A percentile compares a stretch with the other conserved stretches of the same genome.
These are phyloP conservation scores for Hansenula lynferdii DNA, from an alignment of 1,139 yeast species.

Conservation along the genomic window DNA sequence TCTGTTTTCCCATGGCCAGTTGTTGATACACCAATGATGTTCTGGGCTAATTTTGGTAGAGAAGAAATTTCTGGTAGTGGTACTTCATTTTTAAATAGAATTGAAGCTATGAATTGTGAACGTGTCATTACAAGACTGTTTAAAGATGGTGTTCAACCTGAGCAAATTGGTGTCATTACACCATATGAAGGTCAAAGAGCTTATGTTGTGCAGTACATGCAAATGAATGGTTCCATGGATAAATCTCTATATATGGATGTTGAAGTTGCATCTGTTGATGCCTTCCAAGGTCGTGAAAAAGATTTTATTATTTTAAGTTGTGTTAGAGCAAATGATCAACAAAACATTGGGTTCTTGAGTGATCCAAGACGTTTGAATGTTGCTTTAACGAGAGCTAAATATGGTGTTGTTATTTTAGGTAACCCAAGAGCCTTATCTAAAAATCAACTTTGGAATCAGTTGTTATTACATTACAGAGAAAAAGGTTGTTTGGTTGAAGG, in stretches of 20 bases:
- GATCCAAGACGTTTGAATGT: constrained; percentile 92
- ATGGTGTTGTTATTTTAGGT: constrained; percentile 78
- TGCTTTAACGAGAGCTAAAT: constrained; percentile 87
- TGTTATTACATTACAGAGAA: constrained; percentile 75
- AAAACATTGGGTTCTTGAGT: constrained; percentile 78
- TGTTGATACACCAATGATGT: constrained; percentile 81
- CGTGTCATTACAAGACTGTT: constrained; percentile 70
- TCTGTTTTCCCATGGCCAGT: constrained; percentile 89
- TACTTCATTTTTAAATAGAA: constrained; percentile 78
- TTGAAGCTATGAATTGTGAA: constrained; percentile 90
- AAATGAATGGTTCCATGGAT: constrained; percentile 63
- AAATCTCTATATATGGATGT: constrained; percentile 64
- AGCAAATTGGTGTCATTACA: constrained; percentile 87
- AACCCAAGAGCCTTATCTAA: constrained; percentile 75
- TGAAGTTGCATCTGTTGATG: constrained; percentile 92
- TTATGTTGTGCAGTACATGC: constrained; percentile 75
- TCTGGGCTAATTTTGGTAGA: constrained; percentile 87
- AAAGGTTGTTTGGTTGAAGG: constrained; percentile 91
- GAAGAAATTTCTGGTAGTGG: constrained; percentile 87
- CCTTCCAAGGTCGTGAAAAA: constrained; percentile 95
- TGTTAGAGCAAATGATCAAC: constrained; percentile 85
- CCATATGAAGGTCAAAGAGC: constrained; percentile 96
- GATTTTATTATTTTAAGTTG: constrained; percentile 86
- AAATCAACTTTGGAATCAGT: constrained; percentile 74
- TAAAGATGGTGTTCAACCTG: constrained; percentile 74